Evolutionary conservation across 768 basidiomycete genomes (phyloP).

Genomic region (Antrodiella citrinella): DNA sequence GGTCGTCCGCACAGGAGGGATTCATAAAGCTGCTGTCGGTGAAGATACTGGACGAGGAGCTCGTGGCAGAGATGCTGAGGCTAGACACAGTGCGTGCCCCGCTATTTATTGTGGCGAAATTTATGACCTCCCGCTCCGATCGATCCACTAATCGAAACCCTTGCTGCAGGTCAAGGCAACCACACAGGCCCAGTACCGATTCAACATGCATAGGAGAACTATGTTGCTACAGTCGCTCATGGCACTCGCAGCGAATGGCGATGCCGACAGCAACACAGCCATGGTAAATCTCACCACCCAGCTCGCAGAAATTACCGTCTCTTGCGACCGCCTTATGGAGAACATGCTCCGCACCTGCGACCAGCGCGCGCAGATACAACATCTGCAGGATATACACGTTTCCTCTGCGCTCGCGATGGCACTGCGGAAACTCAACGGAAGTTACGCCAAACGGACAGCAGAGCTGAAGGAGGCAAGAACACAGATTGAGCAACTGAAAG

Average conservation of each 20-base stretch:
- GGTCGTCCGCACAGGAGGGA: slow-evolving; percentile 57
- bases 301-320: slow-evolving; percentile 47
- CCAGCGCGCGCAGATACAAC: slow-evolving; percentile 56
- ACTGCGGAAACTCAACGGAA: slow-evolving; percentile 70
- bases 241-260: slow-evolving; percentile 32
- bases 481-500: slow-evolving; percentile 49
- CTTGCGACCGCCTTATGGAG: slow-evolving; percentile 50
- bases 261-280: slow-evolving; percentile 30
- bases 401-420: slow-evolving; percentile 74
- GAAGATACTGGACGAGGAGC: slow-evolving; percentile 49
- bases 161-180: slow-evolving; percentile 31
- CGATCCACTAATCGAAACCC: not conserved
- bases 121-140: not conserved
- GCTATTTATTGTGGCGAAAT: not conserved
- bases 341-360: slow-evolving; percentile 52
- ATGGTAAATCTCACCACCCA: slow-evolving; percentile 43
- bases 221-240: slow-evolving; percentile 68
- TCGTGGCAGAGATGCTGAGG: slow-evolving; percentile 52
- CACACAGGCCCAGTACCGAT: slow-evolving; percentile 61
- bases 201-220: slow-evolving; percentile 55
- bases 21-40: slow-evolving; percentile 63
- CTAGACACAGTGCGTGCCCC: slow-evolving; percentile 29
- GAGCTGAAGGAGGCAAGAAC: slow-evolving; percentile 44
- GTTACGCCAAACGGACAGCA: slow-evolving; percentile 55
- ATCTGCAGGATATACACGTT: slow-evolving; percentile 57